phyloP scores from a whole-genome alignment of 192 early-diverging fungal genomes.

The Podila epicladia region DNA sequence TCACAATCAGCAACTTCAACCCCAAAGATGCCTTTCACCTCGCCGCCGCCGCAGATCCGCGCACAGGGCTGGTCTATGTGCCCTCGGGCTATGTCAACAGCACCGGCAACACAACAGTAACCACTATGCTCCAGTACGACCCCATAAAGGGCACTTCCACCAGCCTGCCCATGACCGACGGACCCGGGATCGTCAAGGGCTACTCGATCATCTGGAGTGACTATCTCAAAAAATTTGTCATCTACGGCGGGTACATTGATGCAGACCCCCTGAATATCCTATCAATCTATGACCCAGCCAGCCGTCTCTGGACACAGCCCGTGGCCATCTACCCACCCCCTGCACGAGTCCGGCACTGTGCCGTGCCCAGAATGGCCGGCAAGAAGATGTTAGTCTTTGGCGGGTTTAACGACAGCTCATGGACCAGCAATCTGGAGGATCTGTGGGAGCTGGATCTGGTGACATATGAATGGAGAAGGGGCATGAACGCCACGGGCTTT shows the following conservation, averaged over 20 bases:
- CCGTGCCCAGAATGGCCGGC: neutral
- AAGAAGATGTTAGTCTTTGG: neutral
- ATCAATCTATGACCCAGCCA: neutral
- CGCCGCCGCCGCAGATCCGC: neutral
- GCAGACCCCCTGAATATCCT: neutral
- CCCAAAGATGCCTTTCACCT: neutral
- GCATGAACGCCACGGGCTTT: neutral
- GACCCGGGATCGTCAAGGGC: neutral
- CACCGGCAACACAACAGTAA: neutral
- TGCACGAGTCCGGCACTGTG: neutral
- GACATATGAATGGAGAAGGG: neutral
- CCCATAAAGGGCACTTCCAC: neutral
- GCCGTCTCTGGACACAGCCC: neutral
- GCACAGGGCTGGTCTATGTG: neutral
- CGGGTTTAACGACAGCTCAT: neutral
- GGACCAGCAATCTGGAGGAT: neutral
- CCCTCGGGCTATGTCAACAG: neutral
- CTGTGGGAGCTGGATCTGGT: neutral
- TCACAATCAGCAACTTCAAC: neutral
- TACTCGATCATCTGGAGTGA: neutral
- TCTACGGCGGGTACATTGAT: neutral
- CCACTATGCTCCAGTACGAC: neutral
- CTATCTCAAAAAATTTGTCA: neutral
- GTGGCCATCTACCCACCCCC: neutral
- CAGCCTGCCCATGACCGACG: neutral